These are phyloP conservation scores for Hypoxylon perforatum DNA, from an alignment of 495 filamentous ascomycete genomes.

Conservation along the genomic window DNA sequence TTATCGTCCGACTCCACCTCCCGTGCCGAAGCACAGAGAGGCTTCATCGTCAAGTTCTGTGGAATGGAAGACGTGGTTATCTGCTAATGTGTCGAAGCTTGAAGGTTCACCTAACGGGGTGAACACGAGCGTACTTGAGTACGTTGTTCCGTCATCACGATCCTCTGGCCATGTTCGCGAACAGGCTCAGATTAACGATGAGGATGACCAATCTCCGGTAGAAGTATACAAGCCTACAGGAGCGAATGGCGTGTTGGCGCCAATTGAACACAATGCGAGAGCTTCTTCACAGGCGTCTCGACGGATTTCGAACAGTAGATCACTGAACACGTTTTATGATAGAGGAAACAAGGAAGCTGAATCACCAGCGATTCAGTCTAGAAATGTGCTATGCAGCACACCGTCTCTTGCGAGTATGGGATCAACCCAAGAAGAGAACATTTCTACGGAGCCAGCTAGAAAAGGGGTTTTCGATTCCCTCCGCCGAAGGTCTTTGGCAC, in stretches of 20 bases:
- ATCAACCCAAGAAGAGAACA: slow-evolving; percentile 12
- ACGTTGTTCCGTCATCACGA: slow-evolving; percentile 50
- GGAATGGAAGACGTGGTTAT: slow-evolving; percentile 66
- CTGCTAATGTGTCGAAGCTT: slow-evolving; percentile 61
- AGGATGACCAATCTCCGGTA: slow-evolving; percentile 49
- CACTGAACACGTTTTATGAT: slow-evolving; percentile 16
- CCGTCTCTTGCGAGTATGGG: slow-evolving; percentile 21
- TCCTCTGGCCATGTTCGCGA: slow-evolving; percentile 67
- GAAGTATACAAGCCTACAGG: slow-evolving; percentile 32
- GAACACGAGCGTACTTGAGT: slow-evolving; percentile 46
- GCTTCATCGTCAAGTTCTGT: slow-evolving; percentile 57
- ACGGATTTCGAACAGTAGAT: slow-evolving; percentile 48
- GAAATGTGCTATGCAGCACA: slow-evolving; percentile 11
- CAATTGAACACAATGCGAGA: slow-evolving; percentile 46
- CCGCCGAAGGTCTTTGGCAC: slow-evolving; percentile 18
- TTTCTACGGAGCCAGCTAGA: slow-evolving; percentile 3
- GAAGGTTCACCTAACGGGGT: slow-evolving; percentile 48
- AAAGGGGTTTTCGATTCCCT: slow-evolving; percentile 23
- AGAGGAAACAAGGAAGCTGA: slow-evolving; percentile 35
- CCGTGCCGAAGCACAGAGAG: slow-evolving; percentile 46
- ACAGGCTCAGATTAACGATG: slow-evolving; percentile 66
- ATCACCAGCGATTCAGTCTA: background rate
- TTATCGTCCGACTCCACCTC: slow-evolving; percentile 38
- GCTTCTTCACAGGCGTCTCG: slow-evolving; percentile 50
- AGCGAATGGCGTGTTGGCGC: slow-evolving; percentile 20